phyloP scores from a whole-genome alignment of 495 filamentous ascomycete genomes.

The Aspergillus carlsbadensis region DNA sequence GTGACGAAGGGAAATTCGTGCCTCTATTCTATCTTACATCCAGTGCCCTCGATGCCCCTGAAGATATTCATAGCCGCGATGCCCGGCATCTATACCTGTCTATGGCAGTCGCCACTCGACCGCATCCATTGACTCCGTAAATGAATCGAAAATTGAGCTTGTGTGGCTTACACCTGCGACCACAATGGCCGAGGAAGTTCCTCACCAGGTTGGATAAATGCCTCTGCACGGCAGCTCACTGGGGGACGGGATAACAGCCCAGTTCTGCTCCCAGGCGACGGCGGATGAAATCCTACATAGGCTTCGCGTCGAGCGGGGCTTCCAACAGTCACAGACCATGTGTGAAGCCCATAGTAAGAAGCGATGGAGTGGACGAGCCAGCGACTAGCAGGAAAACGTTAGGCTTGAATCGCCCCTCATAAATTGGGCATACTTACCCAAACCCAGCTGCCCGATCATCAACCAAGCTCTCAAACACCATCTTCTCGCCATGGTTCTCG shows the following conservation, averaged over 20 bases:
- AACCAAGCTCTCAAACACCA: constrained; percentile 74
- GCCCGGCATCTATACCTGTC: too few species aligned
- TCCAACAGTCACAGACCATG: constrained; percentile 77
- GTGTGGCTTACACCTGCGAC: constrained; percentile 50
- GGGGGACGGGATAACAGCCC: constrained; percentile 28
- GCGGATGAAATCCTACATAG: constrained; percentile 74
- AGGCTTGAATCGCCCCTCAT: neutral
- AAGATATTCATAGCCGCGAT: too few species aligned
- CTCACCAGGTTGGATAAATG: constrained; percentile 39
- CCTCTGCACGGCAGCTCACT: constrained; percentile 23
- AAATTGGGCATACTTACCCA: constrained; percentile 56
- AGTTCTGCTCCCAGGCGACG: constrained; percentile 26
- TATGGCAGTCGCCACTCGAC: neutral
- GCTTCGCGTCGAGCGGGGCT: constrained; percentile 77
- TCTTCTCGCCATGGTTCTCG: constrained; percentile 60
- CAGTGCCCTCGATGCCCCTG: too few species aligned
- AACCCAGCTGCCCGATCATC: constrained; percentile 77
- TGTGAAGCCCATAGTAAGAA: constrained; percentile 85
- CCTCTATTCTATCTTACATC: too few species aligned
- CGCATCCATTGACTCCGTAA: neutral
- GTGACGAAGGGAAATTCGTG: too few species aligned
- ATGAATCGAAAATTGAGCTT: neutral
- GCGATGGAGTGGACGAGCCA: constrained; percentile 95
- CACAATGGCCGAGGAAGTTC: constrained; percentile 61
- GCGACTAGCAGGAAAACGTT: constrained; percentile 53